A percentile compares a stretch with the other conserved stretches of the same genome.
Evolutionary conservation across 2,329 filamentous ascomycete species (phyloP).

Genomic region (Ophiosphaerella narmari): DNA sequence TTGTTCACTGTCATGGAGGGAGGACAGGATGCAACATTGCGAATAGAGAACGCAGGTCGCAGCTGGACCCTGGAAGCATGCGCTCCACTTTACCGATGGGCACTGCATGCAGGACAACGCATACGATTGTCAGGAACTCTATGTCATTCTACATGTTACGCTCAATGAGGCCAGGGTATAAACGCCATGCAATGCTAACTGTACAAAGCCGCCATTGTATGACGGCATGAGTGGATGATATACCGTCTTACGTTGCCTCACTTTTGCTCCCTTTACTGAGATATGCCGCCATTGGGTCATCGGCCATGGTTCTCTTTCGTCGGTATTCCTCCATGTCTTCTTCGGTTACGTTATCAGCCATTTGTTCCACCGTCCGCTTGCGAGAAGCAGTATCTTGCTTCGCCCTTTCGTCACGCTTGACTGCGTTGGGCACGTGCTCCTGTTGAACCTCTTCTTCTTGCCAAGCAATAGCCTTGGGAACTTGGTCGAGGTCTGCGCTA

Average conservation of each 20-base stretch:
- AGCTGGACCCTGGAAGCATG: constrained; percentile 19
- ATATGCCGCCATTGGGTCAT: constrained; percentile 87
- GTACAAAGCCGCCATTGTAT: constrained; percentile 19
- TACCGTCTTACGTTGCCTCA: constrained; percentile 56
- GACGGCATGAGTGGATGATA: constrained; percentile 7
- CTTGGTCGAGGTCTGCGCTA: constrained; percentile 51
- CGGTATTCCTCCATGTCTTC: constrained; percentile 87
- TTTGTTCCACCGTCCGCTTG: constrained; percentile 78
- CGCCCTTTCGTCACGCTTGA: constrained; percentile 48
- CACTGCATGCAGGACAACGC: constrained; percentile 39
- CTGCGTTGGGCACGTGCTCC: constrained; percentile 51
- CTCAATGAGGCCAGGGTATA: constrained; percentile 26
- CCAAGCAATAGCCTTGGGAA: constrained; percentile 49
- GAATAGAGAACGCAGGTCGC: constrained; percentile 15
- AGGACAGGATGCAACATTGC: constrained; percentile 16
- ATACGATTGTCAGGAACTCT: constrained; percentile 37
- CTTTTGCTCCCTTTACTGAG: constrained; percentile 69
- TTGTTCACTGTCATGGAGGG: constrained; percentile 28
- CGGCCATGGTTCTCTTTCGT: constrained; percentile 70
- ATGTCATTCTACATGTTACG: constrained; percentile 40
- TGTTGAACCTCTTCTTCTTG: constrained; percentile 48
- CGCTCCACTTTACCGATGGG: constrained; percentile 30
- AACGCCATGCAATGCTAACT: constrained; percentile 43
- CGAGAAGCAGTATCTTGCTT: constrained; percentile 53
- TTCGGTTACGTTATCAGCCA: constrained; percentile 77